These are phyloP conservation scores for Herpetospermum pedunculosum DNA, from an alignment of 306 rosid species.

Conservation along the genomic window DNA sequence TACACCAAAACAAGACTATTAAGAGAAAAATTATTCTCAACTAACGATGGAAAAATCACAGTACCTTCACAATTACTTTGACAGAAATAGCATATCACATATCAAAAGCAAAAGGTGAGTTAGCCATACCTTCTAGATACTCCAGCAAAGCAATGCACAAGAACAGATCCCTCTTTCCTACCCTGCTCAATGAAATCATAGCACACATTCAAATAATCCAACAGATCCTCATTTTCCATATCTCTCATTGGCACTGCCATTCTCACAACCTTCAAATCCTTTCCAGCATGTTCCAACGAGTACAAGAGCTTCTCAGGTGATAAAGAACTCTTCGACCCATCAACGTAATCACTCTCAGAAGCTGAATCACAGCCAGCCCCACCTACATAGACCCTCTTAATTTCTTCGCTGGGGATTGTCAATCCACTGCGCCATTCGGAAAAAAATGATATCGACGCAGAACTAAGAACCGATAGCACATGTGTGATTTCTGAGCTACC, in stretches of 20 bases:
- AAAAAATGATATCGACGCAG: constrained; percentile 69
- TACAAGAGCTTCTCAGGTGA: constrained; percentile 47
- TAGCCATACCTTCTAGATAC: constrained; percentile 80
- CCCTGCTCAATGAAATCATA: constrained; percentile 65
- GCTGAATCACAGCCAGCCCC: constrained; percentile 13
- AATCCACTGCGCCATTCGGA: constrained; percentile 54
- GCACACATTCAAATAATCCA: constrained; percentile 77
- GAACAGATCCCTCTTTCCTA: constrained; percentile 68
- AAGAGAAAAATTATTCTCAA: not conserved
- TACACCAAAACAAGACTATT: not conserved
- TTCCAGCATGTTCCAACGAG: constrained; percentile 67
- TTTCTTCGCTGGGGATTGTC: constrained; percentile 50
- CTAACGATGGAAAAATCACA: not conserved
- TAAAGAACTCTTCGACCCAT: constrained; percentile 30
- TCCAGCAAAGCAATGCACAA: constrained; percentile 96
- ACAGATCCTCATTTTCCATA: constrained; percentile 59
- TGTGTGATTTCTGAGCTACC: constrained; percentile 42
- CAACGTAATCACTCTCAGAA: constrained; percentile 24
- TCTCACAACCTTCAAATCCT: constrained; percentile 61
- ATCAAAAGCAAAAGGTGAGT: not conserved
- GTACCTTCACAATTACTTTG: not conserved
- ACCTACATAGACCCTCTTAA: constrained; percentile 42
- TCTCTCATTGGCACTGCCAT: constrained; percentile 88
- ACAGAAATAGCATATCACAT: not conserved
- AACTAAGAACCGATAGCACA: constrained; percentile 71